phyloP scores from a whole-genome alignment of 768 basidiomycete species.

The Serpula lacrymans region DNA sequence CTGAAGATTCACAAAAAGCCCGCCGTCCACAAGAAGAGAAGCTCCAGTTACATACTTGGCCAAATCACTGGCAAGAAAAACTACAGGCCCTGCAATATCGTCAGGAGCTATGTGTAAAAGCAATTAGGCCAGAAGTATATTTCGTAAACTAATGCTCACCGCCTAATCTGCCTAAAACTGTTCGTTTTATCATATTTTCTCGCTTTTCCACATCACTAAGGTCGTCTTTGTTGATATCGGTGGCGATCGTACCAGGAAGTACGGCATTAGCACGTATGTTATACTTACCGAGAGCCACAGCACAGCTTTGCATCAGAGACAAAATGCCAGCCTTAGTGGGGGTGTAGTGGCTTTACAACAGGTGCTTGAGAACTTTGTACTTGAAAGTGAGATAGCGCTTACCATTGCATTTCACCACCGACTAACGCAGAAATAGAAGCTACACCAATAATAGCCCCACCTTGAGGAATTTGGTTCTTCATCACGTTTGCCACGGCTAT shows the following conservation, averaged over 20 bases:
- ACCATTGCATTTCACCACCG: conserved; percentile 71
- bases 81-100: conserved; percentile 71
- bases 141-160: conserved; percentile 29
- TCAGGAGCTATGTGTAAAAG: conserved; percentile 43
- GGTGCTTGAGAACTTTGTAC: not conserved
- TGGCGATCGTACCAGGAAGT: conserved; percentile 75
- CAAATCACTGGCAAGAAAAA: conserved; percentile 71
- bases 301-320: conserved; percentile 76
- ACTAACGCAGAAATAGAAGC: conserved; percentile 80
- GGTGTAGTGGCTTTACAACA: conserved; percentile 56
- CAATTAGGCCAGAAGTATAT: not conserved
- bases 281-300: conserved; percentile 73
- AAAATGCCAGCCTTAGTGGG: conserved; percentile 79
- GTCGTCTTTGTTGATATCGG: conserved; percentile 77
- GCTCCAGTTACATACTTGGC: conserved; percentile 69
- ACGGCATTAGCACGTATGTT: conserved; percentile 70
- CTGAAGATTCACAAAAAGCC: conserved; percentile 72
- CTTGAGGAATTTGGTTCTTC: conserved; percentile 63
- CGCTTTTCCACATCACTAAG: conserved; percentile 56
- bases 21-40: conserved; percentile 67
- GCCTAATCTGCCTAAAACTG: conserved; percentile 64
- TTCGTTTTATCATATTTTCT: conserved; percentile 60
- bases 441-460: conserved; percentile 72
- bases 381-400: conserved; percentile 8
- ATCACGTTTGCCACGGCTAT: conserved; percentile 71